phyloP scores from a whole-genome alignment of 371 early-diverging fungal species.

The Fennellomyces sp. region DNA sequence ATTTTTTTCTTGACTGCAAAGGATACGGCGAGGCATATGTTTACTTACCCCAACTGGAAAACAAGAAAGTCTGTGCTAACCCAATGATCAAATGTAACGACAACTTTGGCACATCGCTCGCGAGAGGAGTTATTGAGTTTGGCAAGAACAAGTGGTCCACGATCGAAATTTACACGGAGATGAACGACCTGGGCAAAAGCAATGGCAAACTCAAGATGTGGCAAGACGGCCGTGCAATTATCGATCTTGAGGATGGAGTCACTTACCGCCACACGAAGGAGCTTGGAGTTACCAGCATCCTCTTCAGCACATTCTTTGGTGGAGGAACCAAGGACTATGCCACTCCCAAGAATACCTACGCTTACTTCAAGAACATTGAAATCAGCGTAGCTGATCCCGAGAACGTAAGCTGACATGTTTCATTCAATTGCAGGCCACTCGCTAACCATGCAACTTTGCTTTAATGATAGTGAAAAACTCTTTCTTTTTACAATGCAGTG shows the following conservation, averaged over 20 bases:
- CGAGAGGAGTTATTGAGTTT: not conserved
- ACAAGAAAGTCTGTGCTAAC: not conserved
- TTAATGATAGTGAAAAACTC: too few relatives aligned
- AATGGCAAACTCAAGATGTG: not conserved
- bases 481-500: conserved; percentile 79
- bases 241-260: not conserved
- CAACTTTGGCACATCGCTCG: conserved; percentile 4
- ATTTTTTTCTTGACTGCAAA: too few relatives aligned
- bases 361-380: not conserved
- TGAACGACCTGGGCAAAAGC: not conserved
- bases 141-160: not conserved
- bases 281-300: not conserved
- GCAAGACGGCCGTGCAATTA: not conserved
- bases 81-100: not conserved
- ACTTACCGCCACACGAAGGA: not conserved
- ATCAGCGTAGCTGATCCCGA: conserved; percentile 1
- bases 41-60: not conserved
- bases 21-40: conserved; percentile 4
- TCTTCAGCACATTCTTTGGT: conserved; percentile 4
- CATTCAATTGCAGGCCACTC: too few relatives aligned
- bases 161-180: conserved; percentile 2
- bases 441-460: too few relatives aligned
- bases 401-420: too few relatives aligned
- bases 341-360: not conserved
- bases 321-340: conserved; percentile 1